Percentiles rank a stretch among this genome's conserved stretches.
phyloP scores from a whole-genome alignment of 768 basidiomycete species.

The Jaapia argillacea region DNA sequence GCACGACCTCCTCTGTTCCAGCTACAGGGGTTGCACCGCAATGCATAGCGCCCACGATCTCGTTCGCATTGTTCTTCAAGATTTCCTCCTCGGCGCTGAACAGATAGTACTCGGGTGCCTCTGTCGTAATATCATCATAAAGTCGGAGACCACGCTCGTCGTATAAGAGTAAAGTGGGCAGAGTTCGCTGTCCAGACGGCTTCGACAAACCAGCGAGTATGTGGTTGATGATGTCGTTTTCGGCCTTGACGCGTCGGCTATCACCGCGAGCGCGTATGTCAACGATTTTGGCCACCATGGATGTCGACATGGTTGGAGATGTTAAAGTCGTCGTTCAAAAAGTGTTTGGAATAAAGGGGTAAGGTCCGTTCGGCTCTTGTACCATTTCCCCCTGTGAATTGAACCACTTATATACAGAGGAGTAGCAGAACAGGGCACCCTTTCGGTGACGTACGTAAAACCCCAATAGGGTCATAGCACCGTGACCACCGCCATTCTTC shows the following conservation, averaged over 20 bases:
- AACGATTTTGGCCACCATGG: conserved; percentile 28
- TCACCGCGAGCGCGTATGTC: conserved; percentile 29
- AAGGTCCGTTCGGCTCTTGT: too few relatives aligned
- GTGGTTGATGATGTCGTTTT: conserved; percentile 26
- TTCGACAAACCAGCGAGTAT: conserved; percentile 47
- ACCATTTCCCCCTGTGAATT: too few relatives aligned
- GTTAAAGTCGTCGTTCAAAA: not conserved
- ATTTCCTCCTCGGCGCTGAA: conserved; percentile 86
- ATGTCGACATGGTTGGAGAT: conserved; percentile 5
- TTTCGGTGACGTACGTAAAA: too few relatives aligned
- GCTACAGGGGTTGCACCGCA: conserved; percentile 21
- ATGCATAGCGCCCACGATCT: conserved; percentile 73
- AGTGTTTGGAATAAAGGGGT: too few relatives aligned
- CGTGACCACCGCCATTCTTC: too few relatives aligned
- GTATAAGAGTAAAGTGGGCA: conserved; percentile 84
- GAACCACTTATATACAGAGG: too few relatives aligned
- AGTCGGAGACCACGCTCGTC: conserved; percentile 77
- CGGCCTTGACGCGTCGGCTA: conserved; percentile 13
- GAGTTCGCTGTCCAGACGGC: conserved; percentile 42
- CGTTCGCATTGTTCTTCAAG: conserved; percentile 56
- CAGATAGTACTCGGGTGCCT: conserved; percentile 79
- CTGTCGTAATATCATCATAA: conserved; percentile 79
- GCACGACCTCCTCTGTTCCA: conserved; percentile 44
- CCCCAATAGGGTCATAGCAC: too few relatives aligned
- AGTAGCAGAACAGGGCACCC: too few relatives aligned